A percentile compares a stretch with the other conserved stretches of the same genome.
phyloP scores from a whole-genome alignment of 169 alveolate species.

The Plasmodium vinckei region DNA sequence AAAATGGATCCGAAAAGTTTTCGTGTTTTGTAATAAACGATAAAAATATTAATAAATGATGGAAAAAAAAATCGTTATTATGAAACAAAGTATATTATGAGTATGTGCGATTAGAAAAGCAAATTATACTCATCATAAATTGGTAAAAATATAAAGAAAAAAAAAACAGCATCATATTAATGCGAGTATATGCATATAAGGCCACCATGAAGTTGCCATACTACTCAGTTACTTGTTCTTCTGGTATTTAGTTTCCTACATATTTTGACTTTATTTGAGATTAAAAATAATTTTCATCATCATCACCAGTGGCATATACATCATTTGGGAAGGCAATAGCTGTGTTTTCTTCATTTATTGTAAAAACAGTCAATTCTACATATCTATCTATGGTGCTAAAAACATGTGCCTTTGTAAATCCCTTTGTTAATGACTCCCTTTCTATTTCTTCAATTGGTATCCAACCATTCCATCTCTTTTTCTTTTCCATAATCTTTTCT shows the following conservation, averaged over 20 bases:
- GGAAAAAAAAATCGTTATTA: too few species aligned
- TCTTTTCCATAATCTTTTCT: constrained; percentile 80
- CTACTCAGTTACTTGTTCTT: not conserved
- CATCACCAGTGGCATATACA: constrained; percentile 40
- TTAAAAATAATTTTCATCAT: not conserved
- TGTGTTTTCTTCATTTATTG: constrained; percentile 58
- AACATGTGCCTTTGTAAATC: constrained; percentile 80
- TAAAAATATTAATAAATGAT: too few species aligned
- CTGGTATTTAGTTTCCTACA: not conserved
- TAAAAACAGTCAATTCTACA: constrained; percentile 84
- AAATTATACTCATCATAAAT: too few species aligned
- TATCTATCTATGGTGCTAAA: constrained; percentile 84
- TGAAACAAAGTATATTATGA: too few species aligned
- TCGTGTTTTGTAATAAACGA: too few species aligned
- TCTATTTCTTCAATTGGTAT: constrained; percentile 80
- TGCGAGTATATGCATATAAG: too few species aligned
- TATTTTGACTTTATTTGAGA: not conserved
- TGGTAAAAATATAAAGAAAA: too few species aligned
- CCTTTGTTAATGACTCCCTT: constrained; percentile 82
- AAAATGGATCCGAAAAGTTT: too few species aligned
- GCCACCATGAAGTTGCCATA: too few species aligned
- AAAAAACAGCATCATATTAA: too few species aligned
- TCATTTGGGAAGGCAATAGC: constrained; percentile 75
- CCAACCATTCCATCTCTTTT: constrained; percentile 86
- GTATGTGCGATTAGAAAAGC: too few species aligned